Conservation (phyloP, 768 basidiomycete genomes). For the Podaxis mareebaensis region DNA sequence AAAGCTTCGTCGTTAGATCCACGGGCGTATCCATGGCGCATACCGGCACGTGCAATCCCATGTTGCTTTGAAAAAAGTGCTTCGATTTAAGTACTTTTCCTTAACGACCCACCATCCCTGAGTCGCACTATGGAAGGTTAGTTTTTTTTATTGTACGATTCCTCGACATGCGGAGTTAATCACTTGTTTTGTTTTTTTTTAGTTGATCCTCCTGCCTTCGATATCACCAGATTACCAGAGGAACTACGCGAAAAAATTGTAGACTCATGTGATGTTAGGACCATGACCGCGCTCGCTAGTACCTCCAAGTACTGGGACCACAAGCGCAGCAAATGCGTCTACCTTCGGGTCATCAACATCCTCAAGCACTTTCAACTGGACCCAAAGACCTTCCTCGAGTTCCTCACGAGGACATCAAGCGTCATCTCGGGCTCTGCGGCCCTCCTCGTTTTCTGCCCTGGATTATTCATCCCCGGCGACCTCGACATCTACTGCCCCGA, state of each 20-base stretch:
- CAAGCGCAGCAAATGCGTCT: slow-evolving; percentile 3
- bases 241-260: slow-evolving; percentile 11
- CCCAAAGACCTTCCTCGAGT: slow-evolving; percentile 1
- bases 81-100: neutral
- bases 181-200: neutral
- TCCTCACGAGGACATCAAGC: slow-evolving; percentile 5
- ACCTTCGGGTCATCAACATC: neutral
- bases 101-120: neutral
- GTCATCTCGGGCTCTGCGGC: slow-evolving; percentile 15
- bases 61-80: neutral
- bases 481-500: slow-evolving; percentile 14
- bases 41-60: neutral
- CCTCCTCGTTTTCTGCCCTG: slow-evolving; percentile 14
- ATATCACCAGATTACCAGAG: slow-evolving; percentile 5
- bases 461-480: slow-evolving; percentile 10
- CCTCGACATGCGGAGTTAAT: neutral
- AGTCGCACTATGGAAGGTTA: slow-evolving; percentile 4
- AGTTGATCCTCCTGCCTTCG: neutral
- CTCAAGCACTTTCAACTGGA: slow-evolving; percentile 6
- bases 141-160: neutral
- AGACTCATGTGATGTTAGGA: slow-evolving; percentile 1
- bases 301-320: slow-evolving; percentile 12
- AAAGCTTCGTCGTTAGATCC: too few relatives aligned
- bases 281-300: slow-evolving; percentile 3
- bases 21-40: neutral